Evolutionary conservation across 805 yeast genomes (phyloP), one percentile per base, ranked within the genome.

Genomic region (Myxozyma udenii): DNA sequence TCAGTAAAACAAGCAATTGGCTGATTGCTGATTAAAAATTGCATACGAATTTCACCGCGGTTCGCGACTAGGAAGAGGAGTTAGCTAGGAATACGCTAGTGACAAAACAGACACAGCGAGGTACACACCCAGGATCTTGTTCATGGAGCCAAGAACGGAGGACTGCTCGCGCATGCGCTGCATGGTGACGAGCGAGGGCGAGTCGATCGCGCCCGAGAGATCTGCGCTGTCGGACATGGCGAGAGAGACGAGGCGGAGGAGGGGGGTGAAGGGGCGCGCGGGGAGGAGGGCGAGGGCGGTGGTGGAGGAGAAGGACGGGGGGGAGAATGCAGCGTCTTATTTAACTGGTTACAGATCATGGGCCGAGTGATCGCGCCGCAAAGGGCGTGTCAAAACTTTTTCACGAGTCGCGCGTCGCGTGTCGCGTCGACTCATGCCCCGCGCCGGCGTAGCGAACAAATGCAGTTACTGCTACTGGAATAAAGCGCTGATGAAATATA

Each of bases 141-240:
- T 76, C 70, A 78, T 77, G 51, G 75, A 66, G 44, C 81, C 80
- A 37, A 78, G 70, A 50, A 78, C 73, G 49, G 68, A 63, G 42
- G 73, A 52, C 54, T 61, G 61, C 45, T 56, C 61, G 9, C 63
- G 58, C 54, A 61, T 61, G 44, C 59, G 53, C 54, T 55, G 60
- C 60, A 55, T 55, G 35, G 57, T 50, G 26, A 42, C 25, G 35
- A 55, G 44, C 3, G 57, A 23, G 22, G 53, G 16, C 51, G 37
- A 26, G 43, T 55, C 57, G 16, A 46, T 35, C 22, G 51, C 53
- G 21, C 25, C 44, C 16, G 40, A 24, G 41, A 21, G 39, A 25
- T 48, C 60, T 7, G 25, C 46, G 43, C 12, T 30, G 36, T 36
- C 37, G 28, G 42, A 33, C 57, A 53, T 53, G 40, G 30, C 32